Percentiles rank a stretch among this genome's conserved stretches.
phyloP scores from a whole-genome alignment of 2,329 filamentous ascomycete species.

The Aspergillus sp. region DNA sequence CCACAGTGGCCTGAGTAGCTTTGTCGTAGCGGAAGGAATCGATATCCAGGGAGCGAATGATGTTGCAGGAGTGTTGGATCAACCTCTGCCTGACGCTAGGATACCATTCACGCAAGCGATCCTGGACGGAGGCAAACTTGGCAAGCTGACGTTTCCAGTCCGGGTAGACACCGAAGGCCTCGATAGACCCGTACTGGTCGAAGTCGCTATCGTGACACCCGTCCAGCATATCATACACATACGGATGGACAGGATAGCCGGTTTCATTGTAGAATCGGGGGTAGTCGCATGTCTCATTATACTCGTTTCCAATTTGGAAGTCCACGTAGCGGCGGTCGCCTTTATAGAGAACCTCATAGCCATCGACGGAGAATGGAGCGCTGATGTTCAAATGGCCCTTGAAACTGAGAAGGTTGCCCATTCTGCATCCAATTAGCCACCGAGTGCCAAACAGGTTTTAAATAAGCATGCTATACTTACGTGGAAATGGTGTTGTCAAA shows the following conservation, averaged over 20 bases:
- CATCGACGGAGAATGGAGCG: constrained; percentile 45
- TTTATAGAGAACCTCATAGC: constrained; percentile 53
- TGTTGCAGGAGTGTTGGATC: constrained; percentile 54
- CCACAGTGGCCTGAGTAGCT: constrained; percentile 54
- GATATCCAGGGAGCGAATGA: constrained; percentile 54
- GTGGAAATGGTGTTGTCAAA: constrained; percentile 59
- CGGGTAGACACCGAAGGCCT: constrained; percentile 54
- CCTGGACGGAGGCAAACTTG: constrained; percentile 59
- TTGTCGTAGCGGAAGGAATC: constrained; percentile 61
- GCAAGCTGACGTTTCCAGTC: constrained; percentile 56
- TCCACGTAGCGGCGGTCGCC: constrained; percentile 47
- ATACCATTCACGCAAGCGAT: constrained; percentile 56
- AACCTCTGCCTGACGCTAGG: constrained; percentile 50
- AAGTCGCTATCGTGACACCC: constrained; percentile 57
- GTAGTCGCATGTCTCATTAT: constrained; percentile 47
- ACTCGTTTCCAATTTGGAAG: constrained; percentile 46
- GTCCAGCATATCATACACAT: constrained; percentile 38
- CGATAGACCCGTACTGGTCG: constrained; percentile 55
- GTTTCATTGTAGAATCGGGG: constrained; percentile 54
- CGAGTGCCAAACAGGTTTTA: neutral
- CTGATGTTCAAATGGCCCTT: constrained; percentile 51
- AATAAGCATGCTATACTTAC: constrained; percentile 24
- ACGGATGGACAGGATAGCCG: constrained; percentile 41
- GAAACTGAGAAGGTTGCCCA: constrained; percentile 56
- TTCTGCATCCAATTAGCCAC: constrained; percentile 4